Base-by-base conservation (phyloP, 768 basidiomycete species). In the Mycena rosella region DNA sequence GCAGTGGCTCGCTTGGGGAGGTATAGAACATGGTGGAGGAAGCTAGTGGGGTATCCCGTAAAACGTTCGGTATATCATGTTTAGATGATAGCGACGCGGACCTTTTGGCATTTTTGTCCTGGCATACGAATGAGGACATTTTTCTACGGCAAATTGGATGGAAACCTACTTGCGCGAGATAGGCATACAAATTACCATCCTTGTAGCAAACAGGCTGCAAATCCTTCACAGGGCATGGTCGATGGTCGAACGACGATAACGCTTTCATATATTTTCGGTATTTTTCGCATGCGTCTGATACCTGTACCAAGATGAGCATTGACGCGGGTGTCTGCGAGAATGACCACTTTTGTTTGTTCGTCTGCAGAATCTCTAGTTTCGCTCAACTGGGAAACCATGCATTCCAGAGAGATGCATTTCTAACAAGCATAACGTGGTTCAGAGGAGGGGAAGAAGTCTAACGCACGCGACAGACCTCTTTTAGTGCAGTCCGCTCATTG, bases 11-110 rank as follows among this genome's bases (percentile, higher is more conserved):
- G 66, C 4, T 44, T 34, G 4, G 66, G 66, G 22, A 62, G 66
- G 24, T 67, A 62, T 1, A 67, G 42, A 11, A 57, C 22, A 9
- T 67, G 60, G 8, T 62, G 57, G 11, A 67, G 15, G 14, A 67
- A 51, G 0, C 66, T 67, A 9, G 24, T 18, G 18, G 3, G 9
- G 30, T n/a, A n/a, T n/a, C n/a, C n/a, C 17, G 38, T 40, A 9
- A 15, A 15, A 5, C 17, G 18, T 45, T 45, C 22, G 22, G 49
- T 30, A 10, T 27, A 8, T 17, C 3, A 5, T 26, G 13, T 24
- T 30, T 15, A 29, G 22, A 29, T 27, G 17, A 20, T 2, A 27
- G 13, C 8, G 1, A 15, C 27, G 26, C 38, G 30, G 7, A 30
- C 63, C 55, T 65, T 20, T 51, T 57, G 0, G 55, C 29, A 6